These are phyloP conservation scores for Mesotaenium endlicherianum DNA, from an alignment of 139 green algal species.

Conservation along the genomic window DNA sequence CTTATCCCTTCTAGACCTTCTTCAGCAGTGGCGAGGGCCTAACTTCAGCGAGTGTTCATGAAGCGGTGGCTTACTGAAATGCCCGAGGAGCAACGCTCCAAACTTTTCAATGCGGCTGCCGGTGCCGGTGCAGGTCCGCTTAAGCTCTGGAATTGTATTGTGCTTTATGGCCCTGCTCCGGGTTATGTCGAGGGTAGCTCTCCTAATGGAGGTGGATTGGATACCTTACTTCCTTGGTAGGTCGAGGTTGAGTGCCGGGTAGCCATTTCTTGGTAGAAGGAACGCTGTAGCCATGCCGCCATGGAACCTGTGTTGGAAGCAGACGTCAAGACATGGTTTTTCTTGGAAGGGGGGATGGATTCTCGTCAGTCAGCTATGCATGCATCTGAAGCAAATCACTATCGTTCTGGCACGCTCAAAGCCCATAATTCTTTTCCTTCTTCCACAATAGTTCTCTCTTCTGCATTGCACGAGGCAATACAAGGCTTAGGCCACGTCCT, in stretches of 20 bases:
- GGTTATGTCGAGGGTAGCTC: neutral
- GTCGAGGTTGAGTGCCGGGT: neutral
- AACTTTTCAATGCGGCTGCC: constrained; percentile 42
- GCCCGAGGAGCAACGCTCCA: constrained; percentile 33
- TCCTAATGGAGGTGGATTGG: neutral
- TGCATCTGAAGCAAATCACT: neutral
- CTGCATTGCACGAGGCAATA: neutral
- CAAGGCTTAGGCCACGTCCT: neutral
- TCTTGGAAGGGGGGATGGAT: too few relatives aligned
- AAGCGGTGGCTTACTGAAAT: constrained; percentile 33
- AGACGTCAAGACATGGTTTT: too few relatives aligned
- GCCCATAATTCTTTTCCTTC: neutral
- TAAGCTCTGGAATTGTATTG: neutral
- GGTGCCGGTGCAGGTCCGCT: constrained; percentile 44
- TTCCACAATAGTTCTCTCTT: neutral
- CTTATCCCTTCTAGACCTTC: too few relatives aligned
- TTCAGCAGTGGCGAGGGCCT: too few relatives aligned
- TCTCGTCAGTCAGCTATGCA: too few relatives aligned
- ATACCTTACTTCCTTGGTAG: neutral
- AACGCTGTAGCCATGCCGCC: too few relatives aligned
- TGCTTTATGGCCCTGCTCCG: neutral
- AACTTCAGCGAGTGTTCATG: too few relatives aligned
- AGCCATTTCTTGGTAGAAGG: neutral
- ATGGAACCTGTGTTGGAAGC: too few relatives aligned
- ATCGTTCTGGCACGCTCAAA: neutral